A percentile compares a stretch with the other conserved stretches of the same genome.
Conservation (phyloP, 2,329 filamentous ascomycete genomes). For the Colletotrichum kahawae region DNA sequence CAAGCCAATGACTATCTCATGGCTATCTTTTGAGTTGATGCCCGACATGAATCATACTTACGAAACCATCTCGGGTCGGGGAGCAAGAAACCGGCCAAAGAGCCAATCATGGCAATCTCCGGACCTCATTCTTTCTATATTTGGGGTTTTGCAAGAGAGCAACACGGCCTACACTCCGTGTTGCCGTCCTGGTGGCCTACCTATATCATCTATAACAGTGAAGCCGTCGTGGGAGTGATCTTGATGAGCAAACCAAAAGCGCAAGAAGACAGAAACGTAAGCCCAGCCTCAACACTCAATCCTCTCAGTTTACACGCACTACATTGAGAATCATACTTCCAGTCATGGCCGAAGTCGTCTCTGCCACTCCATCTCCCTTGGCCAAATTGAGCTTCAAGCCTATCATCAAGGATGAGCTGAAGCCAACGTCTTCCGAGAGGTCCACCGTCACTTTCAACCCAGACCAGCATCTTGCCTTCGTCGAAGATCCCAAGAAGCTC, state of each 20-base stretch:
- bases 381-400: background rate
- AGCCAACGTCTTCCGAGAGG: background rate
- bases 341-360: background rate
- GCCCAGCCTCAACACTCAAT: background rate
- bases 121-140: background rate
- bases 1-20: background rate
- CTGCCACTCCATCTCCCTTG: background rate
- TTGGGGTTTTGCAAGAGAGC: background rate
- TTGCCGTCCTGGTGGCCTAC: background rate
- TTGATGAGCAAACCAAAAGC: too few species aligned
- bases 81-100: background rate
- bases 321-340: too few species aligned
- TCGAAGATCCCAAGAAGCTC: slow-evolving; percentile 53
- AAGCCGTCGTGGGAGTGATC: background rate
- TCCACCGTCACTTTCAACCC: slow-evolving; percentile 51
- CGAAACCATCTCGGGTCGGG: background rate
- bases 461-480: slow-evolving; percentile 58
- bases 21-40: background rate
- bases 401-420: background rate
- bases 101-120: background rate
- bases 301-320: background rate
- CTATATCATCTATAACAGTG: background rate
- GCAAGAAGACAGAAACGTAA: background rate
- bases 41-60: background rate
- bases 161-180: background rate